phyloP scores from a whole-genome alignment of 192 early-diverging fungal species.

The Backusella circina region DNA sequence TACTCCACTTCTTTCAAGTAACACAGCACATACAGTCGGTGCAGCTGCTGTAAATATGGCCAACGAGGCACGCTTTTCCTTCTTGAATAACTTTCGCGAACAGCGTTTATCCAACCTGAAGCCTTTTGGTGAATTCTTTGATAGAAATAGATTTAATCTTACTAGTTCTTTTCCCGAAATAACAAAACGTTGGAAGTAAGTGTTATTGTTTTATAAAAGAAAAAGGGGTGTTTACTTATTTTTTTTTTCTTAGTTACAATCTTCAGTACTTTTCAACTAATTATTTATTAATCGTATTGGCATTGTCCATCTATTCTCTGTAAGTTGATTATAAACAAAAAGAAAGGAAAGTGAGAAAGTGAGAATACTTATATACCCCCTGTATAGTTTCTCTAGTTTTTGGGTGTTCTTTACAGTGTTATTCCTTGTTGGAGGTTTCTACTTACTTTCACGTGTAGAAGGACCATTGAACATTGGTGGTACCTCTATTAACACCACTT shows the following conservation, averaged over 20 bases:
- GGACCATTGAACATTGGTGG: slow-evolving; percentile 38
- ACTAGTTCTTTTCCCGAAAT: slow-evolving; percentile 37
- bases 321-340: slow-evolving; percentile 23
- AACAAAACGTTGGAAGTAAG: slow-evolving; percentile 36
- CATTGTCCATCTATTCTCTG: slow-evolving; percentile 52
- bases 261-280: slow-evolving; percentile 57
- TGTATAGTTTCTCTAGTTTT: slow-evolving; percentile 45
- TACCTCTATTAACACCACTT: slow-evolving; percentile 30
- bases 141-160: slow-evolving; percentile 48
- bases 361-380: neutral
- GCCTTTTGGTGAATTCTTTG: slow-evolving; percentile 53
- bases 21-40: slow-evolving; percentile 21
- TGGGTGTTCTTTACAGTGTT: slow-evolving; percentile 47
- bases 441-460: slow-evolving; percentile 42
- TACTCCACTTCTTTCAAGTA: slow-evolving; percentile 15
- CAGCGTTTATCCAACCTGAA: slow-evolving; percentile 48
- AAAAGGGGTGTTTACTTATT: neutral
- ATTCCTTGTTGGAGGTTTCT: slow-evolving; percentile 46
- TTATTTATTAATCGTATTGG: slow-evolving; percentile 55
- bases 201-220: neutral
- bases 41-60: slow-evolving; percentile 18
- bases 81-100: slow-evolving; percentile 43
- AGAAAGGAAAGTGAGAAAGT: neutral
- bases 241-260: slow-evolving; percentile 44
- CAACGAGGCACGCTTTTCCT: slow-evolving; percentile 40